A percentile compares a stretch with the other conserved stretches of the same genome.
Conservation (phyloP, 768 basidiomycete species). For the Pholiota conissans region DNA sequence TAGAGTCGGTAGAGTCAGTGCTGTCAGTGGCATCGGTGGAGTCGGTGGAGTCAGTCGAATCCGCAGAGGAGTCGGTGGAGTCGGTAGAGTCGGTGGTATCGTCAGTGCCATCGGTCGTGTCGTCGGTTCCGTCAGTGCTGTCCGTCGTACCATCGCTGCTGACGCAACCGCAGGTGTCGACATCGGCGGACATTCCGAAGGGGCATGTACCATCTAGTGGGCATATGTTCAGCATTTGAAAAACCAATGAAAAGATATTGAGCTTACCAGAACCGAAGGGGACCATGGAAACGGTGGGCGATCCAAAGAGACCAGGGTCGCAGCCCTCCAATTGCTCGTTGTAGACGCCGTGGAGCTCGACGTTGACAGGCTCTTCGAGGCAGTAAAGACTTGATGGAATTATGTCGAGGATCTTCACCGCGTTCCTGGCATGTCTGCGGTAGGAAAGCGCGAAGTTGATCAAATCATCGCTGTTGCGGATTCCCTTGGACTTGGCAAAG, state of each 20-base stretch:
- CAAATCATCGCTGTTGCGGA: slow-evolving; percentile 37
- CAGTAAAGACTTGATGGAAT: slow-evolving; percentile 50
- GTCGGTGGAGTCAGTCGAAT: slow-evolving; percentile 11
- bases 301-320: slow-evolving; percentile 43
- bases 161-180: slow-evolving; percentile 39
- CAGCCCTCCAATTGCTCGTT: slow-evolving; percentile 44
- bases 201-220: slow-evolving; percentile 45
- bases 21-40: slow-evolving; percentile 10
- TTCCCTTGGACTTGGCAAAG: slow-evolving; percentile 45
- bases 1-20: slow-evolving; percentile 9
- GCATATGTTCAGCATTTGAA: background rate
- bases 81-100: slow-evolving; percentile 13
- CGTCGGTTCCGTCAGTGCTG: slow-evolving; percentile 14
- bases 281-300: slow-evolving; percentile 36
- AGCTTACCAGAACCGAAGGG: slow-evolving; percentile 46
- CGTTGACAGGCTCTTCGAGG: slow-evolving; percentile 36
- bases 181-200: slow-evolving; percentile 39
- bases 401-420: slow-evolving; percentile 41
- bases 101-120: slow-evolving; percentile 9
- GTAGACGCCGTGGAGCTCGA: slow-evolving; percentile 39
- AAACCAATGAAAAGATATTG: background rate
- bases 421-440: slow-evolving; percentile 42
- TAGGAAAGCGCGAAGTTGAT: slow-evolving; percentile 44
- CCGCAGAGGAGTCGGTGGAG: slow-evolving; percentile 10
- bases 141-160: slow-evolving; percentile 16